These are phyloP conservation scores for Botrytis tulipae DNA, from an alignment of 2,329 filamentous ascomycete genomes.

Conservation along the genomic window DNA sequence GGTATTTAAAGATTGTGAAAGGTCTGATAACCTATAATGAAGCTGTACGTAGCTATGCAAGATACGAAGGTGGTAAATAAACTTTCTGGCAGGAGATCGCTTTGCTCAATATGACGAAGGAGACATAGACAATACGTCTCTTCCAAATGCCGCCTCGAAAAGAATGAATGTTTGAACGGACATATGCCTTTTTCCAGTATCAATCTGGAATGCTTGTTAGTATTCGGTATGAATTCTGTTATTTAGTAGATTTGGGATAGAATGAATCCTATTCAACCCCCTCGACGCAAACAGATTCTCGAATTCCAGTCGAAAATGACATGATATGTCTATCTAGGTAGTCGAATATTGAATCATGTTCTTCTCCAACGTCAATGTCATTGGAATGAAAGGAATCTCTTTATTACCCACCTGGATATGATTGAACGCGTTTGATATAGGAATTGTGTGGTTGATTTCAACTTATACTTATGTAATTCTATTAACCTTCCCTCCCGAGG, in stretches of 20 bases:
- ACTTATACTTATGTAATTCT: not conserved
- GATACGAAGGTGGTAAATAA: not conserved
- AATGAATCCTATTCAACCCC: not conserved
- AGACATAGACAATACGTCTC: not conserved
- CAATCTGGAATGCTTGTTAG: not conserved
- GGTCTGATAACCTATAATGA: not conserved
- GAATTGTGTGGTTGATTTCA: too few species aligned
- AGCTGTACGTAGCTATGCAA: conserved; percentile 2
- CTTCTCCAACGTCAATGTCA: not conserved
- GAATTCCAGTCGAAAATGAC: not conserved
- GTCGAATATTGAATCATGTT: not conserved
- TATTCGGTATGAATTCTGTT: not conserved
- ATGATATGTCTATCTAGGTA: not conserved
- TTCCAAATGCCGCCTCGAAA: not conserved
- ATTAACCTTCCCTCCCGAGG: not conserved
- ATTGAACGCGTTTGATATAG: not conserved
- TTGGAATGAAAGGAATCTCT: not conserved
- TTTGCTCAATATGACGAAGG: not conserved
- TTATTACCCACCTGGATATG: not conserved
- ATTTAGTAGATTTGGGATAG: not conserved
- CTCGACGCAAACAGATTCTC: not conserved
- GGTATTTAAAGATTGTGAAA: not conserved
- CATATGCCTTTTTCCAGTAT: not conserved
- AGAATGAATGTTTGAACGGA: not conserved
- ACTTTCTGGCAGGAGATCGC: not conserved